Evolutionary conservation across 1,139 yeast species (phyloP).

Genomic region (Lodderomyces theae): DNA sequence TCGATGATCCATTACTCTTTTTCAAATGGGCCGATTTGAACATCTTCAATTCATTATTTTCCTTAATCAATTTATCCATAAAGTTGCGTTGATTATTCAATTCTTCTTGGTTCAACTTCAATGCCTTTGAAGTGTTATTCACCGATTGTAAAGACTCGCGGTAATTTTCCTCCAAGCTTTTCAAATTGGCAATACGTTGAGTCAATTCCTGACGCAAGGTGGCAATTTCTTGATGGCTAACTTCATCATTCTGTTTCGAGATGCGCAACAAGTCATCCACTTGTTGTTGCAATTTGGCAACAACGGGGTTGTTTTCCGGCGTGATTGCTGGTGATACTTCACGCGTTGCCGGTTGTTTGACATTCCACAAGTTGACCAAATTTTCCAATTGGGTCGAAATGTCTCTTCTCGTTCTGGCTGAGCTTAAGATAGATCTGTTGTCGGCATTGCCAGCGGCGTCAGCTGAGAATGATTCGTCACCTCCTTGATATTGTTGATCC

Average conservation of each 20-base stretch:
- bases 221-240: constrained; percentile 31
- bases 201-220: constrained; percentile 37
- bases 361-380: constrained; percentile 39
- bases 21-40: constrained; percentile 42
- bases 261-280: constrained; percentile 44
- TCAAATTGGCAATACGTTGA: constrained; percentile 34
- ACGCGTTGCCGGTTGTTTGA: constrained; percentile 12
- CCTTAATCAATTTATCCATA: constrained; percentile 56
- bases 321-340: constrained; percentile 12
- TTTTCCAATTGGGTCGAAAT: constrained; percentile 40
- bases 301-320: constrained; percentile 26
- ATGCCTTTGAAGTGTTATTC: constrained; percentile 71
- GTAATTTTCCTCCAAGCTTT: constrained; percentile 52
- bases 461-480: background rate
- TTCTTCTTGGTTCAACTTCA: constrained; percentile 71
- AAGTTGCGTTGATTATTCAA: constrained; percentile 56
- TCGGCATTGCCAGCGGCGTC: constrained; percentile 3
- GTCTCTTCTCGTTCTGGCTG: constrained; percentile 31
- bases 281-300: constrained; percentile 45
- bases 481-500: constrained; percentile 7
- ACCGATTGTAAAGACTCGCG: constrained; percentile 70
- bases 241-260: constrained; percentile 37
- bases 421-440: constrained; percentile 27
- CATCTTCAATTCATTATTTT: constrained; percentile 66
- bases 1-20: constrained; percentile 33